These are phyloP conservation scores for Wilcoxina mikolae DNA, from an alignment of 495 filamentous ascomycete species.

Conservation along the genomic window DNA sequence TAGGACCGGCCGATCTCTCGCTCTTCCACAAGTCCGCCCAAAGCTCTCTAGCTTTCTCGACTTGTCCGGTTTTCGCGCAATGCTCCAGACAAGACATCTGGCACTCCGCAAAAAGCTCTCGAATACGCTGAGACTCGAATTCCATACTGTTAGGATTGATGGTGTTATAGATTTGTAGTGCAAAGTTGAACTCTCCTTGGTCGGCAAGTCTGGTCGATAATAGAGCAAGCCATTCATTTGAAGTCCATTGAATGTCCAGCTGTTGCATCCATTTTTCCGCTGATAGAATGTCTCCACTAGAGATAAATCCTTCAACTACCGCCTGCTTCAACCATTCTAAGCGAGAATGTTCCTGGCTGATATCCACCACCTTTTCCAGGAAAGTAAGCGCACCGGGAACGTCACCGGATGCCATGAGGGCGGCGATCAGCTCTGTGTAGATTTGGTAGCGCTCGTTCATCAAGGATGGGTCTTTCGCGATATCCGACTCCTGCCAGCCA, in stretches of 20 bases:
- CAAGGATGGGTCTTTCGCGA: slow-evolving; percentile 52
- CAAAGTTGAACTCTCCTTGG: slow-evolving; percentile 52
- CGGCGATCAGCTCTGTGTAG: slow-evolving; percentile 75
- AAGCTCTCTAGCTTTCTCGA: slow-evolving; percentile 47
- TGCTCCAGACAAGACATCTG: slow-evolving; percentile 78
- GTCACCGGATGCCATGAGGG: slow-evolving; percentile 68
- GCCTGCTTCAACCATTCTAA: slow-evolving; percentile 49
- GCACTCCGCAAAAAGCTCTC: slow-evolving; percentile 41
- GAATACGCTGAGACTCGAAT: slow-evolving; percentile 45
- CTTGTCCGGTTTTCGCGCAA: slow-evolving; percentile 62
- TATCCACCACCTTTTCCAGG: slow-evolving; percentile 55
- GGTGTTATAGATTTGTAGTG: slow-evolving; percentile 28
- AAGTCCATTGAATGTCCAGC: neutral
- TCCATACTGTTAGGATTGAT: slow-evolving; percentile 4
- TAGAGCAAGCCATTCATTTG: slow-evolving; percentile 9
- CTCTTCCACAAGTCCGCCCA: slow-evolving; percentile 44
- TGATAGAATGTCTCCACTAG: slow-evolving; percentile 26
- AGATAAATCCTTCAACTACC: slow-evolving; percentile 61
- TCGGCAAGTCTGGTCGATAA: slow-evolving; percentile 54
- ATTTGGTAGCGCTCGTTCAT: slow-evolving; percentile 66
- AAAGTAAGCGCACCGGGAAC: slow-evolving; percentile 66
- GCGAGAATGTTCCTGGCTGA: slow-evolving; percentile 40
- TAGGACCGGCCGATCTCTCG: slow-evolving; percentile 49
- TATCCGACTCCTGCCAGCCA: slow-evolving; percentile 53
- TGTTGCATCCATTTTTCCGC: slow-evolving; percentile 18